phyloP scores from a whole-genome alignment of 768 basidiomycete genomes.

The Boletus rubroflammeus region DNA sequence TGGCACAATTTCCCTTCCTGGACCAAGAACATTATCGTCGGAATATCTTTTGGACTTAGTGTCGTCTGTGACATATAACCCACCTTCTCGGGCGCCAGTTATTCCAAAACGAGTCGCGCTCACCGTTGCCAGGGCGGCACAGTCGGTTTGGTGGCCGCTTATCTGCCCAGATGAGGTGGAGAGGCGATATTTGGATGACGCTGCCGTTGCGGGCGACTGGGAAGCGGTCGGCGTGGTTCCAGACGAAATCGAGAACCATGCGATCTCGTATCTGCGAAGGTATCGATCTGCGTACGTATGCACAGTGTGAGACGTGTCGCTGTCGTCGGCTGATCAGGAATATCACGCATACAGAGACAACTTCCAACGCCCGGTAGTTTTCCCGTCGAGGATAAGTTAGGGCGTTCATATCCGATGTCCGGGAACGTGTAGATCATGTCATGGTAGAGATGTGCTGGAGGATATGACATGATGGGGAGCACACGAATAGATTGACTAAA shows the following conservation, averaged over 20 bases:
- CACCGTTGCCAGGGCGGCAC: slow-evolving; percentile 57
- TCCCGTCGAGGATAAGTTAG: slow-evolving; percentile 49
- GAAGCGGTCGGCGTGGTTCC: slow-evolving; percentile 76
- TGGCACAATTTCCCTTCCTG: slow-evolving; percentile 78
- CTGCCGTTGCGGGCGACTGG: slow-evolving; percentile 74
- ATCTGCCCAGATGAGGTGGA: slow-evolving; percentile 88
- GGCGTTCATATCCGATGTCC: slow-evolving; percentile 28
- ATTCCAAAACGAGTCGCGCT: slow-evolving; percentile 73
- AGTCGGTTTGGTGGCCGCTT: slow-evolving; percentile 84
- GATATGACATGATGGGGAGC: slow-evolving; percentile 16
- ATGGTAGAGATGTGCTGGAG: slow-evolving; percentile 8
- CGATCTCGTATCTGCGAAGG: slow-evolving; percentile 85
- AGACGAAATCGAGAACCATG: slow-evolving; percentile 81
- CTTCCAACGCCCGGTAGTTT: slow-evolving; percentile 61
- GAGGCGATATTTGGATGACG: slow-evolving; percentile 83
- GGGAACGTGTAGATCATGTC: slow-evolving; percentile 27
- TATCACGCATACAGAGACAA: slow-evolving; percentile 47
- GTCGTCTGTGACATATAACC: slow-evolving; percentile 72
- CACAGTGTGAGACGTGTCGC: neutral
- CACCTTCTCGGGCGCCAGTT: slow-evolving; percentile 66
- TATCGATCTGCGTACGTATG: slow-evolving; percentile 82
- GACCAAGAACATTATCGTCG: slow-evolving; percentile 81
- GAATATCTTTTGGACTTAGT: slow-evolving; percentile 80
- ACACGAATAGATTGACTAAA: slow-evolving; percentile 22
- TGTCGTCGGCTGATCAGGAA: slow-evolving; percentile 10